Percentiles rank a stretch among this genome's conserved stretches.
phyloP scores from a whole-genome alignment of 805 yeast species.

The Kuraishia piskuri region DNA sequence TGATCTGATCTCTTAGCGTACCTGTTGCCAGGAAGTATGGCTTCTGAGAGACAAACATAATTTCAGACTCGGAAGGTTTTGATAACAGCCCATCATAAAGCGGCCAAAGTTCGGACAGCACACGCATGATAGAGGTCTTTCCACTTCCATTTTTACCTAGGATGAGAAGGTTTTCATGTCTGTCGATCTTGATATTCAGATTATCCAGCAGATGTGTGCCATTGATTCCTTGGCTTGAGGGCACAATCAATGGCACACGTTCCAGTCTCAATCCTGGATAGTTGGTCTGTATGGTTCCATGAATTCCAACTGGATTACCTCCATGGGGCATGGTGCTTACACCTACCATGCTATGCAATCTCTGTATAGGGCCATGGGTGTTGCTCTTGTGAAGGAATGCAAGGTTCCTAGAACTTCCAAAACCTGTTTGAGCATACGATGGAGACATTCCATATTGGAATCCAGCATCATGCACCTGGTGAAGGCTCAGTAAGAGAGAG shows the following conservation, averaged over 20 bases:
- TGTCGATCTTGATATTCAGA: conserved; percentile 51
- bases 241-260: conserved; percentile 74
- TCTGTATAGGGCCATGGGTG: neutral
- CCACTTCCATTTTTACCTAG: conserved; percentile 89
- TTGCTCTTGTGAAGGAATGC: neutral
- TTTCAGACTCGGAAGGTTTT: conserved; percentile 60
- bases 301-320: conserved; percentile 34
- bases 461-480: conserved; percentile 65
- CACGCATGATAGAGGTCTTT: conserved; percentile 76
- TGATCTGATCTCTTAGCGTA: conserved; percentile 83
- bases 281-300: conserved; percentile 74
- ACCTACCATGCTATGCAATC: neutral
- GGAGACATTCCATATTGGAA: conserved; percentile 35
- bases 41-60: conserved; percentile 76
- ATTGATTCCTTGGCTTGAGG: conserved; percentile 48
- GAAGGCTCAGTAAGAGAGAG: conserved; percentile 64
- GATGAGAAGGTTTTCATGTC: conserved; percentile 65
- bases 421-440: conserved; percentile 15
- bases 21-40: conserved; percentile 74
- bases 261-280: conserved; percentile 79
- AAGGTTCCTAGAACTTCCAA: conserved; percentile 12
- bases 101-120: conserved; percentile 90
- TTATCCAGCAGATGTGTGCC: conserved; percentile 56
- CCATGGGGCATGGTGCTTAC: neutral
- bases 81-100: conserved; percentile 75